Evolutionary conservation across 352 stramenopile genomes (phyloP), one percentile per base, ranked within the genome.

Genomic region (Globisporangium yorkense): DNA sequence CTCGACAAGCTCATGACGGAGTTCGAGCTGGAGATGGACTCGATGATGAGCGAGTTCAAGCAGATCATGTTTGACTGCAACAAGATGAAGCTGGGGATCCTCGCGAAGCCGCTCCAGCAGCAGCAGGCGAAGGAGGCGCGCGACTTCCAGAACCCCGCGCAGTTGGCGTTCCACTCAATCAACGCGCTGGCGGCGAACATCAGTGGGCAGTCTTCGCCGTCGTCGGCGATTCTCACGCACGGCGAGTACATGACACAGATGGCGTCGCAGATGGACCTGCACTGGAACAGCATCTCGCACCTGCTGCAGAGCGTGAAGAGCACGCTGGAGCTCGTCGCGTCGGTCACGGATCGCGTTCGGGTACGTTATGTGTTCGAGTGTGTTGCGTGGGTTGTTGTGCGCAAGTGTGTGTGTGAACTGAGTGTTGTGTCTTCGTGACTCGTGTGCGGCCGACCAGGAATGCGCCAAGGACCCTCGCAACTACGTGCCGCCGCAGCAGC

Each of bases 201-300:
- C 53, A 83, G 82, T 33, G 73, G 74, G 21, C 67, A 70, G 10
- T 61, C 68, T 15, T 68, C 74, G n/a, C 82, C 84, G 9, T 90
- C 75, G 0, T 63, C 79, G 31, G 84, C 84, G 21, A 88, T 94
- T 54, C 71, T 90, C 13, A 84, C 84, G 35, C 84, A 94, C 60
- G 80, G 82, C 29, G 80, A 90, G 56, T 94, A 92, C 71, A 94
- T 94, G 84, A 85, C 82, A n/a, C 82, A 92, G 63, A 76, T 94
- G 59, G 77, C 71, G 48, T 84, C 82, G 65, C 80, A 92, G 60
- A 71, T 94, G 68, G 84, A 92, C 71, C 67, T 92, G 57, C 84
- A 94, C 72, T 91, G 80, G 78, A 90, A 90, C 71, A 92, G 80
- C 62, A 84, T 92, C 63, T 87, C 79, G 60, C 78, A 89, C 63